phyloP scores from a whole-genome alignment of 2,329 filamentous ascomycete genomes.

The Stenocarpella maydis region DNA sequence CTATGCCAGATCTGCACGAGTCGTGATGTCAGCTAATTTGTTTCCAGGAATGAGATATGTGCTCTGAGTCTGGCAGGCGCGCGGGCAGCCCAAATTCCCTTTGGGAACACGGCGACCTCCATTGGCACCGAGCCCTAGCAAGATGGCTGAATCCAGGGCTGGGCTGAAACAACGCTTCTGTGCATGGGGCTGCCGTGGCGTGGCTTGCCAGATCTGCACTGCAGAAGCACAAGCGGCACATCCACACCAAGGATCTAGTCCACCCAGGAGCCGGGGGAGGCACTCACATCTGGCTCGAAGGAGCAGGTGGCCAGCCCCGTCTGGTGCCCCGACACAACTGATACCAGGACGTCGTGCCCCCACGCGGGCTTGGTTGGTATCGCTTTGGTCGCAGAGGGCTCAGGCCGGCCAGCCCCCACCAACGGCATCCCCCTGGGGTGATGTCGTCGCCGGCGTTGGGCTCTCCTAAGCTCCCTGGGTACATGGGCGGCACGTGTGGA shows the following conservation, averaged over 20 bases:
- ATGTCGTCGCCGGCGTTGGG: not conserved
- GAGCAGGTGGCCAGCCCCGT: not conserved
- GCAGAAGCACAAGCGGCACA: slow-evolving; percentile 27
- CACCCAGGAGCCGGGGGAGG: not conserved
- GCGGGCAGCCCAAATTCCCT: not conserved
- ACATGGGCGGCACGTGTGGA: slow-evolving; percentile 70
- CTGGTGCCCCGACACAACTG: not conserved
- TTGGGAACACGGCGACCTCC: slow-evolving; percentile 14
- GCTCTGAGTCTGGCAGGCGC: not conserved
- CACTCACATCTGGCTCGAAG: slow-evolving; percentile 21
- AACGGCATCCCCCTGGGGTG: not conserved
- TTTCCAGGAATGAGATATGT: not conserved
- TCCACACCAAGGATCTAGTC: slow-evolving; percentile 23
- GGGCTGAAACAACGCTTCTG: slow-evolving; percentile 29
- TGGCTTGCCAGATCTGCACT: slow-evolving; percentile 29
- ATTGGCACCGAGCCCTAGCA: slow-evolving; percentile 19
- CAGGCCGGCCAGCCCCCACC: slow-evolving; percentile 28
- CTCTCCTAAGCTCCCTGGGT: slow-evolving; percentile 51
- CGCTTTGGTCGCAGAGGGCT: not conserved
- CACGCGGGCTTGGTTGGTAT: slow-evolving; percentile 21
- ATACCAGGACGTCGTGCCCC: slow-evolving; percentile 23
- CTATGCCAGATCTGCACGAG: slow-evolving; percentile 15
- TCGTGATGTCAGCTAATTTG: slow-evolving; percentile 28
- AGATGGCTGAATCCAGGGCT: slow-evolving; percentile 6
- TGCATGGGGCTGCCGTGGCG: slow-evolving; percentile 26